Base-by-base conservation (phyloP, 2,329 filamentous ascomycete species). In the Pochonia chlamydosporia region DNA sequence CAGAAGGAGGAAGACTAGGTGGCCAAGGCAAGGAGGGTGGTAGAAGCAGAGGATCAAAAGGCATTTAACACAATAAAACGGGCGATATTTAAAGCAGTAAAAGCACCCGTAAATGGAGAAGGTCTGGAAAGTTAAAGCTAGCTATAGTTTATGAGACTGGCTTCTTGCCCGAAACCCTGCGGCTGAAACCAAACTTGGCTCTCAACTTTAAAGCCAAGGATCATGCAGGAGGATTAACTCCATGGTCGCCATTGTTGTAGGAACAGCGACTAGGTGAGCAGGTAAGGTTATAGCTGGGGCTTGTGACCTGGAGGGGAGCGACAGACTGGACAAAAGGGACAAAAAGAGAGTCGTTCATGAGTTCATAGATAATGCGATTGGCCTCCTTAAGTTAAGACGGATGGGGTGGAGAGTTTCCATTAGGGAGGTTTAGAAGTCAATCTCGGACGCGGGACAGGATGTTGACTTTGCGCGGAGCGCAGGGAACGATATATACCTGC, bases 341-440 rank as follows among this genome's bases (percentile, higher is more conserved):
- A 44, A 97, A 75, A 1, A 97, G 88, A 4, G 91, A 96, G 63
- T 97, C 93, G 59, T 96, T 95, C 91, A 99, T 97, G 47, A 99
- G 74, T 57, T 97, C 93, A 64, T 92, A 91, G 33, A 96, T 88
- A 52, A 96, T 95, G 51, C 80, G 79, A 21, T 95, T 87, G 16
- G 93, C 90, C 43, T 87, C 79, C 50, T 95, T 86, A 14, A 99
- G 74, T 46, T 83, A 80, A 33, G 84, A 80, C 1, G 93, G 91
- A 49, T 81, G 71, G 5, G 85, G 85, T 6, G 92, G 89, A 0
- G 74, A 70, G 7, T 81, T 76, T 35, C 86, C 74, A 31, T 49
- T 59, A 6, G 61, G 57, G 14, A 68, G 53, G 36, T 74, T 74
- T 28, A 97, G 74, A 20, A 99, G 75, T 28, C 79, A 80, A 63